Evolutionary conservation across 441 rosid genomes (phyloP), one percentile per base, ranked within the genome.

Genomic region (Mallotus japonicus): DNA sequence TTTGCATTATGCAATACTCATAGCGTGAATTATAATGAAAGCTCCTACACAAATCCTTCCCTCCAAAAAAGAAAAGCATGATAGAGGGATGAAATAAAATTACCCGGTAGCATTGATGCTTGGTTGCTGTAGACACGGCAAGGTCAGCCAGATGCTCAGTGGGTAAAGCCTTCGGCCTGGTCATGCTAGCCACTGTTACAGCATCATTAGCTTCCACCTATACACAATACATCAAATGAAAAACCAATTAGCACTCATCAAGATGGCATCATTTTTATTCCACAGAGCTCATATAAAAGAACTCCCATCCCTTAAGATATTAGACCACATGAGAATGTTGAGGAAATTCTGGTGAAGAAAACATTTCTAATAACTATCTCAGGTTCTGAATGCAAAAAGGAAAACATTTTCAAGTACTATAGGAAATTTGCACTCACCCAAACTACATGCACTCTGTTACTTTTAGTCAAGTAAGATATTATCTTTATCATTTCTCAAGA

Each of bases 191-290:
- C 67, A 92, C 97, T 4, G 93, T 79, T n/a, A 92, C 98, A 63
- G 89, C 91, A 80, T 90, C 97, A 79, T 95, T 92, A 19, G 89
- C 89, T 81, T 89, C 97, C 65, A 92, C 97, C 99, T 92, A 77
- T 32, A 59, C 61, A 78, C 28, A 72, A 28, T 32, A 74, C 28
- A 24, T 24, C 28, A 24, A 24, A 24, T 24, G 28, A 24, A 24
- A 24, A 24, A 24, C 28, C 28, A 24, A 2, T 24, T 24, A 24
- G 28, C 28, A 24, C 1, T 24, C 28, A 24, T 24, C 28, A 24
- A 24, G 28, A 24, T 24, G 28, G 28, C 28, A 24, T 24, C 28
- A 24, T 24, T 24, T 24, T 24, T 24, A 24, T 24, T 24, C 28
- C 28, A 24, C 2, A 24, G 28, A 24, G 28, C 28, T 24, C 28